Base-by-base conservation (phyloP, 2,329 filamentous ascomycete genomes). In the Cordyceps farinosa region DNA sequence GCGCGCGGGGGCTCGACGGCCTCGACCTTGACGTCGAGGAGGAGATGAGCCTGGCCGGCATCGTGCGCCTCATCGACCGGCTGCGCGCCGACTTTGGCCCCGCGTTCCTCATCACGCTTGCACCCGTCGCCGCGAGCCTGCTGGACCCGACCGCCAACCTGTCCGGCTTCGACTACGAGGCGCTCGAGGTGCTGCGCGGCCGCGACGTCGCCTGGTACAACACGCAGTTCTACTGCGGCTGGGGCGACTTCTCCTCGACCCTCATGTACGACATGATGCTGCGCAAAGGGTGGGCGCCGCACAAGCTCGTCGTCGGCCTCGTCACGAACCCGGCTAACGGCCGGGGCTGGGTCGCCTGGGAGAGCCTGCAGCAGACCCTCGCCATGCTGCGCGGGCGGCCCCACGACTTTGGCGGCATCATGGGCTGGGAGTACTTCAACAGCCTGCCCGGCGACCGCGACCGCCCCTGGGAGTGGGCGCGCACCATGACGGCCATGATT, bases 391-490 rank as follows among this genome's bases (percentile, higher is more conserved):
- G 74, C n/a, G 70, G 68, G 3, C 73, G 77, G 60, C 90, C 90
- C 69, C 84, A 84, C 1, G 78, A 78, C 1, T 95, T 97, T 73
- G 93, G 92, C 0, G 93, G 93, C 1, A 87, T 97, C 7, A 95
- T 95, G 87, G 92, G 92, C 2, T 97, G 93, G 93, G 93, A 97
- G 77, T 97, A 95, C 73, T 97, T 94, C 78, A 96, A 96, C 78
- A 86, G 88, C 62, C 74, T 87, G 64, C 90, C 90, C 0, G 88
- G 87, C 1, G 87, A 84, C 30, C 72, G 72, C 2, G 78, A 79
- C 13, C 77, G 81, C 62, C 90, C 91, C 0, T 94, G 89, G 89
- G 81, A 90, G 67, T 97, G 92, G 92, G 90, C 90, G 0, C 82
- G 81, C 53, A 81, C 82, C 63, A 88, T 95, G 80, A 86, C 87